phyloP scores from a whole-genome alignment of 257 asterid genomes.

The Solanum neorickii region DNA sequence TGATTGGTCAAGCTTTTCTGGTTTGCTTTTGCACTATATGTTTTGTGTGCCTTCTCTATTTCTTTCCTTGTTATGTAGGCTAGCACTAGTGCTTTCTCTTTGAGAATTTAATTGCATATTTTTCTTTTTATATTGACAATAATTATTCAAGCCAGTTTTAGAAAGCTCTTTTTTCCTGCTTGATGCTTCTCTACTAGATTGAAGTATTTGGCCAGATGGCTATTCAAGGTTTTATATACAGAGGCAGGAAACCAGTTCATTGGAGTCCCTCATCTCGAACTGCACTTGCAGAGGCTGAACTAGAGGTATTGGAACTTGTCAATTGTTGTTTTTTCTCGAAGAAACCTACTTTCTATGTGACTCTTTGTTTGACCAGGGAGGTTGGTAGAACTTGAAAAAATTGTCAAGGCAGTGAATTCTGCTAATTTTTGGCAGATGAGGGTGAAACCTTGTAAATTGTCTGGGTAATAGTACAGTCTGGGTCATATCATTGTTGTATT shows the following conservation, averaged over 20 bases:
- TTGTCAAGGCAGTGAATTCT: background rate
- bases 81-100: background rate
- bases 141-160: background rate
- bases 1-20: background rate
- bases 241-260: constrained; percentile 98
- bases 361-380: background rate
- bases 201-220: constrained; percentile 97
- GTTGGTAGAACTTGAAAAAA: background rate
- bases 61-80: background rate
- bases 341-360: background rate
- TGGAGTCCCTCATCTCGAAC: constrained; percentile 99
- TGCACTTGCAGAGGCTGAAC: constrained; percentile 98
- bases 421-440: background rate
- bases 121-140: background rate
- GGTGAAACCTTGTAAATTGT: background rate
- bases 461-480: background rate
- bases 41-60: background rate
- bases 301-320: constrained; percentile 55
- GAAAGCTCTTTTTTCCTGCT: background rate
- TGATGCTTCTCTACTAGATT: constrained; percentile 35
- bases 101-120: background rate
- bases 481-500: background rate
- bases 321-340: background rate
- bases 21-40: background rate
- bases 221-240: constrained; percentile 72